phyloP scores from a whole-genome alignment of 768 basidiomycete genomes.

The Leucocoprinus leucothites region DNA sequence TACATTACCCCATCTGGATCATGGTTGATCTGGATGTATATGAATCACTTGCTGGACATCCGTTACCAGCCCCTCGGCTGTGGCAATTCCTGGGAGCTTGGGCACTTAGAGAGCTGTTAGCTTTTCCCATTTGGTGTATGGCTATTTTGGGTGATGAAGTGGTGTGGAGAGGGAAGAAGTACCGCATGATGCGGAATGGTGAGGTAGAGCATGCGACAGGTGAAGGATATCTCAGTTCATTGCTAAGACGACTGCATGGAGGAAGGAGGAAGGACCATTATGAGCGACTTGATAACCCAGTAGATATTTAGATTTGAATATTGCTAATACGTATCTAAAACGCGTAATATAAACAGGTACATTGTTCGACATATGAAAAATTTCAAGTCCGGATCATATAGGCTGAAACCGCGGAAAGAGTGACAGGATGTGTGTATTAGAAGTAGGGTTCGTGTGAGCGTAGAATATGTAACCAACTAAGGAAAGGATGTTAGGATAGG shows the following conservation, averaged over 20 bases:
- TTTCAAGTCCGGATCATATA: conserved; percentile 9
- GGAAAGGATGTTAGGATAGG: neutral
- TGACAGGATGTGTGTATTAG: conserved; percentile 13
- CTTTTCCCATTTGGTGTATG: conserved; percentile 84
- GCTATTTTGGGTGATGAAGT: conserved; percentile 83
- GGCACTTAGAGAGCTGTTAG: conserved; percentile 73
- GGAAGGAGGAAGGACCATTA: conserved; percentile 25
- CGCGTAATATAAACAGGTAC: conserved; percentile 9
- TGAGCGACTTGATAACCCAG: conserved; percentile 25
- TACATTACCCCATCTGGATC: conserved; percentile 72
- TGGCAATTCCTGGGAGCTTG: conserved; percentile 75
- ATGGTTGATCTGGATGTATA: conserved; percentile 81
- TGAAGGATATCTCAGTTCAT: conserved; percentile 16
- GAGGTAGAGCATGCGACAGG: conserved; percentile 44
- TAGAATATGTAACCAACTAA: conserved; percentile 1
- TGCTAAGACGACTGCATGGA: conserved; percentile 24
- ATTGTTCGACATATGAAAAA: neutral
- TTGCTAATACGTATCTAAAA: neutral
- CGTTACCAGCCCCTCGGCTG: conserved; percentile 44
- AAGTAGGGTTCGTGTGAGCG: neutral
- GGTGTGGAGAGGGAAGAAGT: conserved; percentile 81
- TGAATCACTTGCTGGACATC: conserved; percentile 67
- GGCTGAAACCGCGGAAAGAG: conserved; percentile 3
- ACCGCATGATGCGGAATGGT: conserved; percentile 73
- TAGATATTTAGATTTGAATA: conserved; percentile 8